Evolutionary conservation across 306 rosid species (phyloP), one percentile per base, ranked within the genome.

Genomic region (Vachellia pachyceras): DNA sequence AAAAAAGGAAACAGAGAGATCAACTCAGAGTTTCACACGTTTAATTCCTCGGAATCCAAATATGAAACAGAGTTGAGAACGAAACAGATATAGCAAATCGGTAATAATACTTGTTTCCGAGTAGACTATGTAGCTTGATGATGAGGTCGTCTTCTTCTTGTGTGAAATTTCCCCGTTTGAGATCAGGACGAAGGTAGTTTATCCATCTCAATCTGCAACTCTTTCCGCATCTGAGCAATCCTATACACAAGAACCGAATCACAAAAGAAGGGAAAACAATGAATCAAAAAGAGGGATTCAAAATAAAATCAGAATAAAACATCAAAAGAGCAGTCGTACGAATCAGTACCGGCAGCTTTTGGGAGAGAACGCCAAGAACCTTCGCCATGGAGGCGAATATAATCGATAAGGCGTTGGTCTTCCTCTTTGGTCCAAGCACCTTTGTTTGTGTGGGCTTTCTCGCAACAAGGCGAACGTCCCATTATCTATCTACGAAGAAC

Each of bases 341-440:
- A 10, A 10, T 58, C 13, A 3, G 7, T 69, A 91, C 95, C 96
- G 0, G 96, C 96, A 18, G 90, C 77, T 77, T 86, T 89, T 18
- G 96, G 96, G 54, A 91, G 96, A 72, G 93, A 89, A 5, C 96
- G 93, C 96, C 96, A 91, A 75, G 90, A 88, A n/a, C 96, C 96
- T 68, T 91, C 93, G 44, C 96, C 96, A 12, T 89, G 96, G 77
- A 79, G 20, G 54, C 93, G 91, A 70, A 91, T 89, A 79, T 91
- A 85, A 52, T 91, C 90, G 55, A 89, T 83, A 29, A 91, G 90
- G 83, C 90, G 93, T 49, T 89, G 96, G 71, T 91, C 96, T 80
- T 91, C 96, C 3, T 91, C 96, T 82, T 84, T 89, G 76, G 96
- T 89, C 96, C 96, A 91, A 5, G 96, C 92, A 5, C 93, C 96